Conservation (phyloP, 2,329 filamentous ascomycete genomes). For the Fusarium sp. region DNA sequence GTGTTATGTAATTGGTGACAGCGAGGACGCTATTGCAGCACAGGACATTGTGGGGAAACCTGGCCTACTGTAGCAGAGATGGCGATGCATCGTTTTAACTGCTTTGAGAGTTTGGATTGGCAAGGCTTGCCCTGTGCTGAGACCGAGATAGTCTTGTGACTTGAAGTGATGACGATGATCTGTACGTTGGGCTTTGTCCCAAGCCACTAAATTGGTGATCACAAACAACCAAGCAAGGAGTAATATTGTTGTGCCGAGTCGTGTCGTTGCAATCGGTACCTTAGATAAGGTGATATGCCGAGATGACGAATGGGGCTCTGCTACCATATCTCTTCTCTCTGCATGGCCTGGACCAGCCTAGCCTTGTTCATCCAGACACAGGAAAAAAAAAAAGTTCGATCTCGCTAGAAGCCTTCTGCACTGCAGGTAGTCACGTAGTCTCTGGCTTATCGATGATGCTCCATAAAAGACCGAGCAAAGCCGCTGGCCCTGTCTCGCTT, state of each 20-base stretch:
- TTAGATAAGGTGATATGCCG: conserved; percentile 41
- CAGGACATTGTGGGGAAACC: conserved; percentile 40
- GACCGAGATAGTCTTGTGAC: conserved; percentile 30
- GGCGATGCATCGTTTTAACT: conserved; percentile 37
- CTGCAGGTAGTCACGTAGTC: no score
- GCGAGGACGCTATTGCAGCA: conserved; percentile 16
- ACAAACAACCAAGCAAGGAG: no score
- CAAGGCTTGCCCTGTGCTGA: conserved; percentile 25
- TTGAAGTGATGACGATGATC: conserved; percentile 19
- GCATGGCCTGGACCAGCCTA: conserved; percentile 25
- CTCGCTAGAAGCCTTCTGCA: conserved; percentile 35
- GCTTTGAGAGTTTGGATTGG: conserved; percentile 10
- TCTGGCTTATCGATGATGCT: conserved; percentile 33
- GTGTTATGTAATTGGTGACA: conserved; percentile 43
- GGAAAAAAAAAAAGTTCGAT: conserved; percentile 25
- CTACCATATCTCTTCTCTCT: conserved; percentile 33
- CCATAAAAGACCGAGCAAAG: conserved; percentile 45
- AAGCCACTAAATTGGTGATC: conserved; percentile 12
- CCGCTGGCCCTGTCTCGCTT: conserved; percentile 28
- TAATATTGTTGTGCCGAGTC: background rate
- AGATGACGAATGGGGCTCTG: conserved; percentile 40
- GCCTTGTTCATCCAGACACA: background rate
- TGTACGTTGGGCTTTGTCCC: background rate
- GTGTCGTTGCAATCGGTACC: conserved; percentile 9
- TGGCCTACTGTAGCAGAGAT: background rate